A percentile compares a stretch with the other conserved stretches of the same genome.
These are phyloP conservation scores for Pistacia vera DNA, from an alignment of 345 rosid genomes.

Conservation along the genomic window DNA sequence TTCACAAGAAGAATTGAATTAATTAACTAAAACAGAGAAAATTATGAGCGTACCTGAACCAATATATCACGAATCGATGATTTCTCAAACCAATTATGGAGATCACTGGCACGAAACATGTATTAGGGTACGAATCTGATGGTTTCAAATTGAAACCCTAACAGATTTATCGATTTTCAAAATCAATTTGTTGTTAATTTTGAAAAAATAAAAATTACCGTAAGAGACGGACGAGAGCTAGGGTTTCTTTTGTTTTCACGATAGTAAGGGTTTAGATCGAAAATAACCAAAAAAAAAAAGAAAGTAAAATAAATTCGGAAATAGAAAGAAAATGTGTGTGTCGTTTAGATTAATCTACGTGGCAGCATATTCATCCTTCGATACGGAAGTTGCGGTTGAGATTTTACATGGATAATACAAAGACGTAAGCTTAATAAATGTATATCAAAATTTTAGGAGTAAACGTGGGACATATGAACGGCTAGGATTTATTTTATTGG, in stretches of 20 bases:
- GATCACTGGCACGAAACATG: conserved; percentile 32
- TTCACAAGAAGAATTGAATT: conserved; percentile 13
- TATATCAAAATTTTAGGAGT: conserved; percentile 19
- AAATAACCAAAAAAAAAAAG: conserved; percentile 24
- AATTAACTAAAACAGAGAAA: conserved; percentile 21
- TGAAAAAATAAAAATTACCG: conserved; percentile 35
- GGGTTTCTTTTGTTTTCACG: conserved; percentile 68
- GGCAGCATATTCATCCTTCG: background rate
- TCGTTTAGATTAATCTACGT: conserved; percentile 13
- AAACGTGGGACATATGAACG: conserved; percentile 12
- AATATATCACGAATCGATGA: conserved; percentile 26
- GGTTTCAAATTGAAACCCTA: conserved; percentile 44
- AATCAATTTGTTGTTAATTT: conserved; percentile 39
- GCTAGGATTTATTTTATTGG: background rate
- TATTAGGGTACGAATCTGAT: conserved; percentile 39
- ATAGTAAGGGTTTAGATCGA: conserved; percentile 52
- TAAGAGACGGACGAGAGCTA: conserved; percentile 48
- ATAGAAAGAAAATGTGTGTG: conserved; percentile 5
- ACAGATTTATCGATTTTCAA: conserved; percentile 32
- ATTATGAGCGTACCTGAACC: conserved; percentile 42
- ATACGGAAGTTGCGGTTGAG: conserved; percentile 19
- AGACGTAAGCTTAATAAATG: background rate
- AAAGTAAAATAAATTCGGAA: conserved; percentile 15
- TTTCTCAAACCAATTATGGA: conserved; percentile 30
- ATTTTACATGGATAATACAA: conserved; percentile 12